Percentiles rank a stretch among this genome's conserved stretches.
phyloP scores from a whole-genome alignment of 768 basidiomycete genomes.

The Tylopilus intermedius region DNA sequence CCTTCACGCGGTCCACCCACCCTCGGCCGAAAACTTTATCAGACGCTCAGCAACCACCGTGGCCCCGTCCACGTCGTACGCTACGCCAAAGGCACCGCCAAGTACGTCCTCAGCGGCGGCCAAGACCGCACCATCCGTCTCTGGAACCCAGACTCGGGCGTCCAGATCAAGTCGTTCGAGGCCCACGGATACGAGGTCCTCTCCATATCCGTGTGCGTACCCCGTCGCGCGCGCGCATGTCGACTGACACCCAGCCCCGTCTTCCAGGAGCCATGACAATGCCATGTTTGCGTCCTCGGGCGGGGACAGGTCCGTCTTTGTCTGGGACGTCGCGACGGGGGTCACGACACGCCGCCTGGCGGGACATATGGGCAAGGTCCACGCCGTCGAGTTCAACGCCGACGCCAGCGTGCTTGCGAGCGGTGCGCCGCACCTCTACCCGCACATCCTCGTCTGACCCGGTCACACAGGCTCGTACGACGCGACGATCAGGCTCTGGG shows the following conservation, averaged over 20 bases:
- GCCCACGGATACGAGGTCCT: slow-evolving; percentile 96
- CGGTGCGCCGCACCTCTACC: slow-evolving; percentile 41
- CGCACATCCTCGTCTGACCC: background rate
- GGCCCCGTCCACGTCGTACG: slow-evolving; percentile 89
- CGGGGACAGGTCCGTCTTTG: slow-evolving; percentile 86
- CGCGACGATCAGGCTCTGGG: slow-evolving; percentile 87
- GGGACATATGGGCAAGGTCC: slow-evolving; percentile 89
- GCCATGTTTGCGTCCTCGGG: slow-evolving; percentile 90
- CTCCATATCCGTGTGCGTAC: slow-evolving; percentile 77
- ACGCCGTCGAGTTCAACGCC: slow-evolving; percentile 84
- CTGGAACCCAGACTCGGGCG: slow-evolving; percentile 83
- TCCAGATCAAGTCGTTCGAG: slow-evolving; percentile 86
- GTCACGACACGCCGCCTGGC: slow-evolving; percentile 75
- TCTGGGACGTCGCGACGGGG: slow-evolving; percentile 94
- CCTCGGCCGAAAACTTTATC: slow-evolving; percentile 58
- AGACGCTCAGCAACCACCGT: slow-evolving; percentile 61
- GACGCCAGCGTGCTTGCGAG: slow-evolving; percentile 85
- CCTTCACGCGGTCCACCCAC: slow-evolving; percentile 50
- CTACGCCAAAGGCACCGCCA: slow-evolving; percentile 83
- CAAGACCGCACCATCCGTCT: slow-evolving; percentile 85
- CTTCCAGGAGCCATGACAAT: slow-evolving; percentile 80
- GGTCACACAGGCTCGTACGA: slow-evolving; percentile 80
- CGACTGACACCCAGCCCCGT: no score
- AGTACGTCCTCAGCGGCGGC: slow-evolving; percentile 90
- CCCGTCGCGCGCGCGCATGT: background rate